Conservation (phyloP, 1,139 yeast species). For the Hansenula sp. region DNA sequence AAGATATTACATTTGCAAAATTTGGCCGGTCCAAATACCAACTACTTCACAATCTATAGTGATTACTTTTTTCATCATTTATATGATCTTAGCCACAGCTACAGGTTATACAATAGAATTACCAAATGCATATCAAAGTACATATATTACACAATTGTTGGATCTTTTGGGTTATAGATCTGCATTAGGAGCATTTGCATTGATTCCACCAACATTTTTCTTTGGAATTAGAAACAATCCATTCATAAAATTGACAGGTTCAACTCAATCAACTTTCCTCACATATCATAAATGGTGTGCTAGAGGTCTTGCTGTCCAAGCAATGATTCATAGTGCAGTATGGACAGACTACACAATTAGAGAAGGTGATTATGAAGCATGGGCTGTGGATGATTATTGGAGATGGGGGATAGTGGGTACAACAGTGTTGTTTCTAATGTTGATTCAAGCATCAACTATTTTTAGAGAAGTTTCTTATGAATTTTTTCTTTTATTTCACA, state of each 20-base stretch:
- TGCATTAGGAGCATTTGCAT: conserved; percentile 42
- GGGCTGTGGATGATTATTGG: conserved; percentile 29
- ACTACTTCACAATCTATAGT: conserved; percentile 42
- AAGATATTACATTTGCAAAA: conserved; percentile 18
- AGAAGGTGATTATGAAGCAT: conserved; percentile 25
- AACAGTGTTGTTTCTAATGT: conserved; percentile 34
- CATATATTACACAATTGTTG: conserved; percentile 32
- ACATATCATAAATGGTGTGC: conserved; percentile 43
- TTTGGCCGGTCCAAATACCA: conserved; percentile 38
- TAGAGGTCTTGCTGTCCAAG: conserved; percentile 29
- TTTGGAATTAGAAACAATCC: conserved; percentile 62
- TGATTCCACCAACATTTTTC: conserved; percentile 49
- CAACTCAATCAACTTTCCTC: conserved; percentile 42
- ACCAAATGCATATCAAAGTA: conserved; percentile 39
- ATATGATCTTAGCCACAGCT: conserved; percentile 32
- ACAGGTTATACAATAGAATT: conserved; percentile 33
- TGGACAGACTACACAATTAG: conserved; percentile 34
- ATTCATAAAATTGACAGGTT: conserved; percentile 45
- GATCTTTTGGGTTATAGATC: conserved; percentile 51
- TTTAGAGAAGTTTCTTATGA: conserved; percentile 47
- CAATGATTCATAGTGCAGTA: conserved; percentile 49
- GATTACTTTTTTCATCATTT: conserved; percentile 32
- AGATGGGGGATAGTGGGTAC: conserved; percentile 47
- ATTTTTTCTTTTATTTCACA: conserved; percentile 32
- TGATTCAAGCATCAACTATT: conserved; percentile 37